These are phyloP conservation scores for Trichomonascaceae sp. DNA, from an alignment of 1,139 yeast species.

Conservation along the genomic window DNA sequence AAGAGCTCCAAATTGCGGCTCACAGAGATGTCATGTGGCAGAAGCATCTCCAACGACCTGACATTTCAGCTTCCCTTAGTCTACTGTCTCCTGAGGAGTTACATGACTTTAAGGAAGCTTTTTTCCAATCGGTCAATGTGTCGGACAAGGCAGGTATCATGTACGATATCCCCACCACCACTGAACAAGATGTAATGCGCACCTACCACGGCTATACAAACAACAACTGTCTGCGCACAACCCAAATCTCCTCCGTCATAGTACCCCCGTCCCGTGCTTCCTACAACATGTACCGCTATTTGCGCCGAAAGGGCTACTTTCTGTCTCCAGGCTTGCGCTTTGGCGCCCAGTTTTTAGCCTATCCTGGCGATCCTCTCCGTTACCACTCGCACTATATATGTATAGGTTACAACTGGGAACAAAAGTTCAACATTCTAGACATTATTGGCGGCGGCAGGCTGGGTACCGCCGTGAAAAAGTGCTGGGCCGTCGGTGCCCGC, in stretches of 20 bases:
- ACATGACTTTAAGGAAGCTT: neutral
- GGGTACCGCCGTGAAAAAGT: slow-evolving; percentile 86
- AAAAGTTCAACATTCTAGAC: slow-evolving; percentile 40
- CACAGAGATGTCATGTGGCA: slow-evolving; percentile 14
- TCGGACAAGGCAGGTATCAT: slow-evolving; percentile 10
- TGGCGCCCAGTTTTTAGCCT: slow-evolving; percentile 80
- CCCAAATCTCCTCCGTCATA: slow-evolving; percentile 2
- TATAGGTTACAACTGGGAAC: slow-evolving; percentile 37
- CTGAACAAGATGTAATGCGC: slow-evolving; percentile 1
- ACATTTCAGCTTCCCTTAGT: neutral
- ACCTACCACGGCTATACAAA: neutral
- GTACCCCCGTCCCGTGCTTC: slow-evolving; percentile 11
- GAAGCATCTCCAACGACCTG: slow-evolving; percentile 8
- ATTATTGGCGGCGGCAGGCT: slow-evolving; percentile 69
- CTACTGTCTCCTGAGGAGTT: neutral
- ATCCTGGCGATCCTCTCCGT: slow-evolving; percentile 89
- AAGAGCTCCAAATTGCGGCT: slow-evolving; percentile 10
- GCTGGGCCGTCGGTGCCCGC: slow-evolving; percentile 54
- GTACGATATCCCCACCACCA: slow-evolving; percentile 10
- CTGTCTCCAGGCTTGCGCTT: slow-evolving; percentile 79
- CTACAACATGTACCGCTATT: slow-evolving; percentile 27
- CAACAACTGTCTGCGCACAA: neutral
- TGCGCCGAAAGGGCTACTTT: slow-evolving; percentile 38
- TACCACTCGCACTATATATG: slow-evolving; percentile 82
- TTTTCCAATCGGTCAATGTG: slow-evolving; percentile 4